phyloP scores from a whole-genome alignment of 495 filamentous ascomycete genomes.

The Tetracladium marchalianum region DNA sequence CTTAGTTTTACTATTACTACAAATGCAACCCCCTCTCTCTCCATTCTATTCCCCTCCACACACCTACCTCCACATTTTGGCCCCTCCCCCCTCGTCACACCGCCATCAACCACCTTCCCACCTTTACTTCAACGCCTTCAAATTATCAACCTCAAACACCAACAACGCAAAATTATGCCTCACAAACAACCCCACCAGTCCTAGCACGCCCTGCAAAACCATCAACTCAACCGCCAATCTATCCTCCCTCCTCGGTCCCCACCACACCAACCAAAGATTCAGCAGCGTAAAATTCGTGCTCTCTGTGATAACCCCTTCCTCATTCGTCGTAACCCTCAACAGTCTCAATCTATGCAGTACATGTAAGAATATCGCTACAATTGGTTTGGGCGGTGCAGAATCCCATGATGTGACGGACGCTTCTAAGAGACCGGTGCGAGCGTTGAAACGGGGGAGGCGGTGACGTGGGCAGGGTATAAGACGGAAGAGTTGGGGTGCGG shows the following conservation, averaged over 20 bases:
- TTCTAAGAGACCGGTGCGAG: conserved; percentile 71
- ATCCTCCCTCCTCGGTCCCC: conserved; percentile 86
- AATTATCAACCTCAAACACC: conserved; percentile 82
- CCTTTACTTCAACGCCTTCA: conserved; percentile 6
- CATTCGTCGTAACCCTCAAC: conserved; percentile 51
- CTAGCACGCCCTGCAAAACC: conserved; percentile 59
- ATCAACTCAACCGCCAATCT: conserved; percentile 67
- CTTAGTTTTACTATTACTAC: too few species aligned
- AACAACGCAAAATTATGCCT: conserved; percentile 75
- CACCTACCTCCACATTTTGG: too few species aligned
- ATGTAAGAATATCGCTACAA: conserved; percentile 50
- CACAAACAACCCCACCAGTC: conserved; percentile 73
- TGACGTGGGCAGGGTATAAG: conserved; percentile 88
- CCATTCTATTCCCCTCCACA: too few species aligned
- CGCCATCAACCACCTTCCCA: too few species aligned
- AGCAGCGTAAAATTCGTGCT: conserved; percentile 87
- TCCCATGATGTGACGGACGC: conserved; percentile 74
- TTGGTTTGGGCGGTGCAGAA: conserved; percentile 48
- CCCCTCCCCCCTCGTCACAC: too few species aligned
- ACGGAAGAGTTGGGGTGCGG: conserved; percentile 78
- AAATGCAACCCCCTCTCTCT: too few species aligned
- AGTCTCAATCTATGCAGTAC: conserved; percentile 55
- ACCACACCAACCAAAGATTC: conserved; percentile 94
- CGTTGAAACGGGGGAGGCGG: conserved; percentile 79
- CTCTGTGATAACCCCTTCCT: conserved; percentile 61